Evolutionary conservation across 192 early-diverging fungal species (phyloP), one percentile per base, ranked within the genome.

Genomic region (Backusella liffmaniae): DNA sequence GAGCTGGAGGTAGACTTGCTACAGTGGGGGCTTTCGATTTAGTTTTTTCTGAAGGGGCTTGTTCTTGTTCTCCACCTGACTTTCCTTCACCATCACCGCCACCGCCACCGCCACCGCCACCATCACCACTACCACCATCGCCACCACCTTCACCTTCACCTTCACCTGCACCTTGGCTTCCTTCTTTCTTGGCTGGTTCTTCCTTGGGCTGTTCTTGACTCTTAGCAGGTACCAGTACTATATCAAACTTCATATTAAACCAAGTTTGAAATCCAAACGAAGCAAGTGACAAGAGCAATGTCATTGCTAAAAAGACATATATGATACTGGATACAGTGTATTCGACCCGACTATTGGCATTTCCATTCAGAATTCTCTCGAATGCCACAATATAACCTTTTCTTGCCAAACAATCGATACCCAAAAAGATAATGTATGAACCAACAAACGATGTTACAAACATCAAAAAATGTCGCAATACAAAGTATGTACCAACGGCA

Each of bases 211-310:
- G 3, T 1, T 29, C 56, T 13, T 13, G 10, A 2, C 10, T 10
- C 12, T 29, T 12, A 62, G 7, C 23, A 23, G 56, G 23, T 13
- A 62, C 56, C 12, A 29, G 3, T 0, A 53, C 68, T 29, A 78
- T 36, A 56, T 66, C 66, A 68, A 78, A 78, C 23, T 73, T 35
- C 5, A n/a, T 32, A 32, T 66, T 59, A 35, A 42, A 26, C 2
- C 39, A 32, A 8, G 12, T 8, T 42, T 75, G 73, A 65, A 26
- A 75, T 1, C 16, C 73, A 65, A 41, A 39, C 5, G 73, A 75
- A 16, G 21, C 49, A 12, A 76, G 7, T 21, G 70, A 76, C n/a
- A 76, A 26, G 12, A 76, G 29, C 15, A 68, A 30, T 4, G 75
- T 76, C 65, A 29, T 29, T 13, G 8, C 56, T 4, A 62, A 29